Conservation (phyloP, 2,329 filamentous ascomycete species). For the Berkeleyomyces rouxiae region DNA sequence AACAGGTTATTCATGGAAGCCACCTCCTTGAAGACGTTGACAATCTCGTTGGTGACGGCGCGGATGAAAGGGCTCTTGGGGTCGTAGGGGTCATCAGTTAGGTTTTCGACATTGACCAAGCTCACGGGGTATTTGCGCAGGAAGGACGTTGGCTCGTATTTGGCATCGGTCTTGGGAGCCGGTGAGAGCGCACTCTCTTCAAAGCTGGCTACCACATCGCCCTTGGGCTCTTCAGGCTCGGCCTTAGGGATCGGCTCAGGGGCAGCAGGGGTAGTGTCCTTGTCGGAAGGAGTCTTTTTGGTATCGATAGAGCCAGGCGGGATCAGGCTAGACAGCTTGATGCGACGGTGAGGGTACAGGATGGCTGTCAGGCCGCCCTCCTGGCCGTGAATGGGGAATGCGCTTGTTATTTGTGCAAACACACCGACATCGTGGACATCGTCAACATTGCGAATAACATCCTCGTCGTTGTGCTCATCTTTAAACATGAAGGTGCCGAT, state of each 20-base stretch:
- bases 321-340: slow-evolving; percentile 72
- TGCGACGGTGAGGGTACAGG: slow-evolving; percentile 86
- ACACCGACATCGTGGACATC: slow-evolving; percentile 94
- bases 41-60: slow-evolving; percentile 90
- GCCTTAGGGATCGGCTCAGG: slow-evolving; percentile 46
- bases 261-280: slow-evolving; percentile 27
- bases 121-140: slow-evolving; percentile 82
- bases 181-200: slow-evolving; percentile 58
- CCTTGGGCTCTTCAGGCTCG: slow-evolving; percentile 57
- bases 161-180: slow-evolving; percentile 33
- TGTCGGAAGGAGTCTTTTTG: slow-evolving; percentile 32
- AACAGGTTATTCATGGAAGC: slow-evolving; percentile 88
- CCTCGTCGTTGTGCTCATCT: slow-evolving; percentile 83
- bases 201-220: slow-evolving; percentile 92
- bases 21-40: slow-evolving; percentile 97
- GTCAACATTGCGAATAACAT: slow-evolving; percentile 75
- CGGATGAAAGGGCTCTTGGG: slow-evolving; percentile 78
- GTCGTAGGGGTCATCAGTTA: slow-evolving; percentile 76
- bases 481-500: slow-evolving; percentile 95
- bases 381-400: slow-evolving; percentile 79
- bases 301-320: slow-evolving; percentile 41
- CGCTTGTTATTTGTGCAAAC: slow-evolving; percentile 94
- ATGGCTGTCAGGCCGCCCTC: slow-evolving; percentile 79
- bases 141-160: slow-evolving; percentile 81
- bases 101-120: slow-evolving; percentile 87